Base-by-base conservation (phyloP, 2,329 filamentous ascomycete genomes). In the Diaporthe citrichinensis region DNA sequence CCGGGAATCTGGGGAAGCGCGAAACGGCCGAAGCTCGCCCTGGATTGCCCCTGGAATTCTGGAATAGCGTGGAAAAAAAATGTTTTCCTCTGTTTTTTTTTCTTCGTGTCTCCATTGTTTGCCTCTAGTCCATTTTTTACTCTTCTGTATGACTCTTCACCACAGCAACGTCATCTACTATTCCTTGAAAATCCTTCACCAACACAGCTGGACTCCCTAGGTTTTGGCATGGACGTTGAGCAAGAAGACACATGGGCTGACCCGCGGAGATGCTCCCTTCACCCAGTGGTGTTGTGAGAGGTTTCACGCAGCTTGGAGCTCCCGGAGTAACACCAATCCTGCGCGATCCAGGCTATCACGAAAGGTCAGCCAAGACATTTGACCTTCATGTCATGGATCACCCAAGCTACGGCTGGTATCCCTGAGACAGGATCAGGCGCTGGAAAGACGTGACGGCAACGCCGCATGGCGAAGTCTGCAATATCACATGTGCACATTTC, bases 1-100 rank as follows among this genome's bases (percentile, higher is more conserved):
- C 71, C 49, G 73, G 44, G 46, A 76, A 74, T 74, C 74, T 57
- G 74, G 74, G 74, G 74, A 74, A 76, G 46, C 28, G 62, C 59
- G 46, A 73, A 68, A 39, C 51, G 57, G n/a, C 69, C 59, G 49
- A 51, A 39, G 44, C 46, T 31, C 44, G 23, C 31, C 46, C 74
- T 25, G 71, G 71, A 61, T 73, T 61, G 51, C 69, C 61, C 61
- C 41, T 61, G 59, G 23, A 23, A 25, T 41, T 25, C 41, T 31
- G 53, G 20, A 28, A 62, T 76, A 61, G 67, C 61, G 53, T 55
- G 44, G 39, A 39, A 46, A 31, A 51, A 68, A 62, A 34, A 59
- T n/a, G 17, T 62, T 59, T 53, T 31, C 5, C 14, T 55, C 17
- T 58, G 5, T 65, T 61, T n/a, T 51, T 31, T 34, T 20, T 12